Percentiles rank a stretch among this genome's conserved stretches.
phyloP scores from a whole-genome alignment of 495 filamentous ascomycete species.

The Neurospora sp. region DNA sequence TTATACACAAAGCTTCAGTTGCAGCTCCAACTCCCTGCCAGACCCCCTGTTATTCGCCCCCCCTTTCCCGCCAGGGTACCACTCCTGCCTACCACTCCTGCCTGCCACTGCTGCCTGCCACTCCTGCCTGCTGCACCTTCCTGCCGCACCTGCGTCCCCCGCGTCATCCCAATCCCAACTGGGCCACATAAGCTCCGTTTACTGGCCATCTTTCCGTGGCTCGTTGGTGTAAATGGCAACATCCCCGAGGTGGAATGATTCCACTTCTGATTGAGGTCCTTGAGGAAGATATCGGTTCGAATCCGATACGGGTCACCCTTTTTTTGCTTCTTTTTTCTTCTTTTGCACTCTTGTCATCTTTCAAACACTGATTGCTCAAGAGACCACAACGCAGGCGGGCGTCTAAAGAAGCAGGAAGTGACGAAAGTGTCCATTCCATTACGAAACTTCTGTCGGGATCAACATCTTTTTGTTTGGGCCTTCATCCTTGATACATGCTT shows the following conservation, averaged over 20 bases:
- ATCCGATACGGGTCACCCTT: background rate
- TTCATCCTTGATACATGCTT: too few relatives aligned
- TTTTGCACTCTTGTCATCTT: background rate
- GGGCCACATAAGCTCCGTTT: background rate
- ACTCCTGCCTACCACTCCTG: too few relatives aligned
- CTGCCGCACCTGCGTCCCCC: background rate
- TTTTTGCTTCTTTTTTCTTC: background rate
- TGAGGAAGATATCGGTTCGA: background rate
- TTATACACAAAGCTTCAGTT: too few relatives aligned
- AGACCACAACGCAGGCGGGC: background rate
- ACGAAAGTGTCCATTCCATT: background rate
- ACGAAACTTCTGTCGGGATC: background rate
- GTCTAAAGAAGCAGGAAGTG: background rate
- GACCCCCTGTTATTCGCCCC: too few relatives aligned
- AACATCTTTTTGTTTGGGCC: too few relatives aligned
- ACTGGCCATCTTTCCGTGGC: background rate
- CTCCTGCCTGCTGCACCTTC: background rate
- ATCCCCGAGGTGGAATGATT: background rate
- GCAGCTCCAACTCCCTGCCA: too few relatives aligned
- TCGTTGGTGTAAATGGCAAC: background rate
- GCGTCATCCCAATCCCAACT: background rate
- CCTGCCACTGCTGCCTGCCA: too few relatives aligned
- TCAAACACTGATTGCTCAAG: background rate
- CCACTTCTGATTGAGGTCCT: background rate
- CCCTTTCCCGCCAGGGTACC: too few relatives aligned